Conservation (phyloP, 495 filamentous ascomycete species). For the Durotheca rogersii region DNA sequence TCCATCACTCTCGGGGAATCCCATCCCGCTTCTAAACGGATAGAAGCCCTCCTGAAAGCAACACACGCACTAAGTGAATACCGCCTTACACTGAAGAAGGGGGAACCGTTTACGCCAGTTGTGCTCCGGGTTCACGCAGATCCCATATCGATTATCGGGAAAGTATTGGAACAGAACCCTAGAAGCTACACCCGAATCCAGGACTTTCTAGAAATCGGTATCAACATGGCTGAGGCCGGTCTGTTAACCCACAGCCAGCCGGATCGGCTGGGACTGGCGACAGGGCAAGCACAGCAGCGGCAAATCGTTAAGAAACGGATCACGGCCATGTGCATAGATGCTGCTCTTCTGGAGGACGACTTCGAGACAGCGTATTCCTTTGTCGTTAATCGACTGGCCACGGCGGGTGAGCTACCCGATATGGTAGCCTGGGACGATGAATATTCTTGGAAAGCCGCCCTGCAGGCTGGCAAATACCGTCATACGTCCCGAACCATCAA, state of each 20-base stretch:
- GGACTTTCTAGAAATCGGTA: slow-evolving; percentile 75
- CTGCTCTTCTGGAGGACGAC: slow-evolving; percentile 81
- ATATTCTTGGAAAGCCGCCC: slow-evolving; percentile 88
- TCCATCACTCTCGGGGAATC: slow-evolving; percentile 61
- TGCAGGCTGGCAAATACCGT: slow-evolving; percentile 81
- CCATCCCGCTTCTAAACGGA: slow-evolving; percentile 50
- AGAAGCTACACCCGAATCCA: slow-evolving; percentile 85
- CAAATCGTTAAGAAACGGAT: slow-evolving; percentile 63
- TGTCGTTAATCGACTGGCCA: slow-evolving; percentile 66
- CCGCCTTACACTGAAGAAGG: slow-evolving; percentile 84
- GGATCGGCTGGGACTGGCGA: slow-evolving; percentile 3
- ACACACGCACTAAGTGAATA: slow-evolving; percentile 88
- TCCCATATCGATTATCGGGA: slow-evolving; percentile 78
- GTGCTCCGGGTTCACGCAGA: slow-evolving; percentile 83
- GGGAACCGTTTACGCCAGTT: slow-evolving; percentile 88
- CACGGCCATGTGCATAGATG: slow-evolving; percentile 83
- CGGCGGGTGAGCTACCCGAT: slow-evolving; percentile 22
- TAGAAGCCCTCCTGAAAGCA: slow-evolving; percentile 72
- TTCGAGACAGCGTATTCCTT: slow-evolving; percentile 98
- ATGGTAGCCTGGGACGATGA: slow-evolving; percentile 50
- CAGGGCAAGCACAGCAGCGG: slow-evolving; percentile 27
- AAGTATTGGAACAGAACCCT: slow-evolving; percentile 83
- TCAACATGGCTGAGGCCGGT: slow-evolving; percentile 72
- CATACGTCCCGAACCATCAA: slow-evolving; percentile 47
- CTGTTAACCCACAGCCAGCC: slow-evolving; percentile 43